Evolutionary conservation across 306 rosid species (phyloP).

Genomic region (Vachellia pachyceras): DNA sequence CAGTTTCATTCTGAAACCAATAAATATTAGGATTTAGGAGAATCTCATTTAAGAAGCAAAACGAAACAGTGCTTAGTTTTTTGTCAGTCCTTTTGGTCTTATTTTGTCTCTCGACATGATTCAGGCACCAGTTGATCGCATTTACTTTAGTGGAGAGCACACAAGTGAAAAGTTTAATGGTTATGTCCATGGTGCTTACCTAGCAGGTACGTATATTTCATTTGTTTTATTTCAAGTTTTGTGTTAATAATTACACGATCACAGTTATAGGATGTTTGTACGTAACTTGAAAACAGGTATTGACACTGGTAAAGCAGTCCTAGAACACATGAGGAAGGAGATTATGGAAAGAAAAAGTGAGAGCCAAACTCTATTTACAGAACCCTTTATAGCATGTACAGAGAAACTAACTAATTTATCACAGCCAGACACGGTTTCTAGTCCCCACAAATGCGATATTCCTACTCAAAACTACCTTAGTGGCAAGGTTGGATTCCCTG

Average conservation of each 20-base stretch:
- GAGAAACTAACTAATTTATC: slow-evolving; percentile 55
- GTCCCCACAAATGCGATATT: slow-evolving; percentile 78
- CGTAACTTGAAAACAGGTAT: slow-evolving; percentile 60
- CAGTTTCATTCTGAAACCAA: background rate
- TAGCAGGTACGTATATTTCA: slow-evolving; percentile 56
- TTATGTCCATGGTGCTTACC: slow-evolving; percentile 91
- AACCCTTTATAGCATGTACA: slow-evolving; percentile 73
- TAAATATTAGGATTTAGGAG: background rate
- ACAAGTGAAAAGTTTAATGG: slow-evolving; percentile 86
- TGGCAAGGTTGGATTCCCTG: slow-evolving; percentile 62
- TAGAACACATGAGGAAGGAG: slow-evolving; percentile 71
- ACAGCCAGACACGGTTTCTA: slow-evolving; percentile 63
- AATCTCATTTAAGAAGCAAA: background rate
- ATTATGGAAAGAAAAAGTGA: slow-evolving; percentile 58
- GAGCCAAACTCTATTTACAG: slow-evolving; percentile 58
- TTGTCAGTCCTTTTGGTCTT: background rate
- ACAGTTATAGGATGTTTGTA: slow-evolving; percentile 7
- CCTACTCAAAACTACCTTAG: slow-evolving; percentile 74
- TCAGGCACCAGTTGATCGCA: slow-evolving; percentile 81
- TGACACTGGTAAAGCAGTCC: slow-evolving; percentile 68
- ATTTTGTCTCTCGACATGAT: background rate
- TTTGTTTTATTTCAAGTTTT: background rate
- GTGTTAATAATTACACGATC: slow-evolving; percentile 4
- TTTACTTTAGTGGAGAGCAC: slow-evolving; percentile 89
- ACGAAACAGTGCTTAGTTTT: background rate